These are phyloP conservation scores for Lodderomyces orthopsilosis DNA, from an alignment of 1,139 yeast genomes.

Conservation along the genomic window DNA sequence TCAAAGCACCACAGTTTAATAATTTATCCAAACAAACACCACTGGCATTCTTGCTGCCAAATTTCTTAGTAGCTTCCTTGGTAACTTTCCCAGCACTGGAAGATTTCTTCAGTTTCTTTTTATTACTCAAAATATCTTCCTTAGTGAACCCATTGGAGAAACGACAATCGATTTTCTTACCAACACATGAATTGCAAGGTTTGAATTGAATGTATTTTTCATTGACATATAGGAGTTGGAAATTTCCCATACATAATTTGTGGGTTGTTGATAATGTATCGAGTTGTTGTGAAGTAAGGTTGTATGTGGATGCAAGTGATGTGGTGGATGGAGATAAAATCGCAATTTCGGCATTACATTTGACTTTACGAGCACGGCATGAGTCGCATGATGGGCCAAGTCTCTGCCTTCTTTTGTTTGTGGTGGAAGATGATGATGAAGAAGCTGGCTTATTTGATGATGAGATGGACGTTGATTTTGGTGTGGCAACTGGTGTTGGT, in stretches of 20 bases:
- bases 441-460: conserved; percentile 3
- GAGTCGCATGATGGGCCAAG: conserved; percentile 75
- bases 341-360: conserved; percentile 65
- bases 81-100: background rate
- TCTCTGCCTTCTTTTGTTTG: conserved; percentile 52
- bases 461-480: conserved; percentile 1
- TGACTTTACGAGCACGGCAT: conserved; percentile 69
- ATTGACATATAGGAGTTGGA: conserved; percentile 20
- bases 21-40: background rate
- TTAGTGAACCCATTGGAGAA: conserved; percentile 61
- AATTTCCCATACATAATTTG: conserved; percentile 2
- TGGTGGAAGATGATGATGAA: conserved; percentile 2
- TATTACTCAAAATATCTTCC: conserved; percentile 45
- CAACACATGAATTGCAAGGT: conserved; percentile 48
- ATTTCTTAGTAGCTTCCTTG: background rate
- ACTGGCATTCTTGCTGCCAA: background rate
- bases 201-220: conserved; percentile 47
- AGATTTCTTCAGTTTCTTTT: conserved; percentile 12
- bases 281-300: conserved; percentile 11
- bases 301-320: conserved; percentile 8
- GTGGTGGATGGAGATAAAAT: conserved; percentile 11
- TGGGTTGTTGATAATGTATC: conserved; percentile 2
- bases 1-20: background rate
- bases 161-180: conserved; percentile 43
- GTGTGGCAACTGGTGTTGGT: background rate